phyloP scores from a whole-genome alignment of 768 basidiomycete species.

The Kwoniella sp. region DNA sequence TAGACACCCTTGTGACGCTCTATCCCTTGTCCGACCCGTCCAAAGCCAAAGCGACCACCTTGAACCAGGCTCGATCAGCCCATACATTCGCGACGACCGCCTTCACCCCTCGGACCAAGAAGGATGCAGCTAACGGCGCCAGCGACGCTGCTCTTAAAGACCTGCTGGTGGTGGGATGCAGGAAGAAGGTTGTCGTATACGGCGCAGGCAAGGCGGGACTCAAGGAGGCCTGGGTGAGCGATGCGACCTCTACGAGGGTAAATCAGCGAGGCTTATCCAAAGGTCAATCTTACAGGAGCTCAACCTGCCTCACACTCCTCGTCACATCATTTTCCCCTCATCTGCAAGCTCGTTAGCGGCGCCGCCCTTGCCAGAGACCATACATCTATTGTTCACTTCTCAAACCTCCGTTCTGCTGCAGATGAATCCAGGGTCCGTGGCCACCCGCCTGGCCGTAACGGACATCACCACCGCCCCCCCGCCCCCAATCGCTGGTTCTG shows the following conservation, averaged over 20 bases:
- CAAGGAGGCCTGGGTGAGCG: slow-evolving; percentile 66
- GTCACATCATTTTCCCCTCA: slow-evolving; percentile 69
- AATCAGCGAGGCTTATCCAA: too few species aligned
- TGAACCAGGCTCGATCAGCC: slow-evolving; percentile 72
- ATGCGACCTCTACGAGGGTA: too few species aligned
- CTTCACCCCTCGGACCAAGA: slow-evolving; percentile 17
- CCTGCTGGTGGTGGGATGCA: slow-evolving; percentile 77
- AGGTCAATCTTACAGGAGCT: slow-evolving; percentile 60
- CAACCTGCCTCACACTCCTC: slow-evolving; percentile 80
- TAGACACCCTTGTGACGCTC: slow-evolving; percentile 70
- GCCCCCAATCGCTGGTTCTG: slow-evolving; percentile 9
- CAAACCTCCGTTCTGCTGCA: slow-evolving; percentile 36
- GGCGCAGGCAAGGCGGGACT: slow-evolving; percentile 68
- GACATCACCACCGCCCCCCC: slow-evolving; percentile 31
- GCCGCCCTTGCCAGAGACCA: slow-evolving; percentile 61
- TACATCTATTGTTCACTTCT: slow-evolving; percentile 59
- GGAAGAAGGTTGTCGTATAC: slow-evolving; percentile 77
- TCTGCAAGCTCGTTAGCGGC: slow-evolving; percentile 69
- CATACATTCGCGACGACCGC: slow-evolving; percentile 64
- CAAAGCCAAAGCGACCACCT: slow-evolving; percentile 59
- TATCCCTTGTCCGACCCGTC: slow-evolving; percentile 70
- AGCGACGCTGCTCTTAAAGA: slow-evolving; percentile 52
- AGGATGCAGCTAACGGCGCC: slow-evolving; percentile 31
- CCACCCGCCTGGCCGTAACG: slow-evolving; percentile 23
- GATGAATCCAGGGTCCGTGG: slow-evolving; percentile 26